Evolutionary conservation across 257 asterid species (phyloP), one percentile per base, ranked within the genome.

Genomic region (Datura wrightii): DNA sequence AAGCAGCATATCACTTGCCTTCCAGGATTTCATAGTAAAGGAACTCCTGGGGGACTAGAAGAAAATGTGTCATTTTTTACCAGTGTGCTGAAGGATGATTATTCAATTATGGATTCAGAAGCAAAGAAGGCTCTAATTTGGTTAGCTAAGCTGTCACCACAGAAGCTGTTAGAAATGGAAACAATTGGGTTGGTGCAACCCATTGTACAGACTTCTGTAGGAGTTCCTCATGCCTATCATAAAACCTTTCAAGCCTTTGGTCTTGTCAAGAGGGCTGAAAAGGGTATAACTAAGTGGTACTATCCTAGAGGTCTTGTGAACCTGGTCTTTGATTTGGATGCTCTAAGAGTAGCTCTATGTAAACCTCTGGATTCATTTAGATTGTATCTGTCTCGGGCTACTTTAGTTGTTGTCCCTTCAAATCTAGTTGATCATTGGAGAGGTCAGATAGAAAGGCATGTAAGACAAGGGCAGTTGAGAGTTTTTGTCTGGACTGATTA

Each of bases 401-500:
- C 99, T 71, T 89, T 97, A 89, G 86, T 97, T 86, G 97, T 95
- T 66, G 98, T 94, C 85, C 99, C 99, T 67, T 83, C 97, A 84
- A 94, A 94, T 91, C 92, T 97, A 48, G 98, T 97, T 85, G 95
- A 94, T 87, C 99, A 97, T 80, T 97, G 99, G 99, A 95, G 84
- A 88, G 87, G 92, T 86, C 99, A 97, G 86, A 97, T 97, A 48
- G 92, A 92, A 39, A 91, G 90, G 88, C 98, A 97, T 89, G 94
- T 97, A 74, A 91, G 90, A 82, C 95, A 92, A 53, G 95, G 94
- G 44, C 98, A 95, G 87, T 86, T 97, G 89, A 90, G 92, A 90
- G 94, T 94, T 69, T 95, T 92, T 90, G 82, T 91, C 63, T 97
- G 99, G 99, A 91, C 90, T 52, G 99, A 94, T 87, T 92, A 92